A percentile compares a stretch with the other conserved stretches of the same genome.
These are phyloP conservation scores for Solanum hybrid DNA, from an alignment of 305 asterid species.

Conservation along the genomic window DNA sequence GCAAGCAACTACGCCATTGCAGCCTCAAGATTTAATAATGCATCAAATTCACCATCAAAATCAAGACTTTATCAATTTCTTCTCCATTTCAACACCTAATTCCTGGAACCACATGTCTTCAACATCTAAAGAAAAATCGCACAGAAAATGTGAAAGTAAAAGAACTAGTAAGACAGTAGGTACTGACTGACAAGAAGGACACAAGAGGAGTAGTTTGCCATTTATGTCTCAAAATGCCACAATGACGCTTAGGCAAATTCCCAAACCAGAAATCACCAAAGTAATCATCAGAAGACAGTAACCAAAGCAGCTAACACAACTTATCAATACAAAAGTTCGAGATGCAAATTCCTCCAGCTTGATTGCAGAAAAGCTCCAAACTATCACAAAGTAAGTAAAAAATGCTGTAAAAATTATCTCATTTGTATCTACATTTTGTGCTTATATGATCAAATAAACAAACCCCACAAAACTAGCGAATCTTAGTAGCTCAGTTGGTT, in stretches of 20 bases:
- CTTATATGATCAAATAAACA: neutral
- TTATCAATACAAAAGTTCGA: neutral
- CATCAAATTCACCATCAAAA: conserved; percentile 1
- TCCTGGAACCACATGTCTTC: neutral
- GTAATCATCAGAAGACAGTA: neutral
- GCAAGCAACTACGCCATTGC: neutral
- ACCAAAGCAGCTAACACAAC: neutral
- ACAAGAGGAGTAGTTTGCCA: neutral
- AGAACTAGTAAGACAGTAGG: neutral
- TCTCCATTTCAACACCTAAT: neutral
- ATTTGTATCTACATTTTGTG: neutral
- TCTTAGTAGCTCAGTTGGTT: neutral
- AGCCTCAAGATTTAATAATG: neutral
- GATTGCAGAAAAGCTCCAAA: neutral
- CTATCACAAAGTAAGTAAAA: neutral
- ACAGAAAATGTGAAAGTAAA: neutral
- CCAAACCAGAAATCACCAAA: neutral
- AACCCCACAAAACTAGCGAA: neutral
- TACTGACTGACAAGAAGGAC: neutral
- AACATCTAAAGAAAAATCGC: neutral
- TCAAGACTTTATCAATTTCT: neutral
- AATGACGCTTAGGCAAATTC: neutral
- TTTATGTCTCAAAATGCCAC: neutral
- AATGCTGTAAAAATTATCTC: neutral
- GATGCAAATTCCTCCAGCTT: neutral